Base-by-base conservation (phyloP, 2,329 filamentous ascomycete genomes). In the Uncinocarpus reesii region DNA sequence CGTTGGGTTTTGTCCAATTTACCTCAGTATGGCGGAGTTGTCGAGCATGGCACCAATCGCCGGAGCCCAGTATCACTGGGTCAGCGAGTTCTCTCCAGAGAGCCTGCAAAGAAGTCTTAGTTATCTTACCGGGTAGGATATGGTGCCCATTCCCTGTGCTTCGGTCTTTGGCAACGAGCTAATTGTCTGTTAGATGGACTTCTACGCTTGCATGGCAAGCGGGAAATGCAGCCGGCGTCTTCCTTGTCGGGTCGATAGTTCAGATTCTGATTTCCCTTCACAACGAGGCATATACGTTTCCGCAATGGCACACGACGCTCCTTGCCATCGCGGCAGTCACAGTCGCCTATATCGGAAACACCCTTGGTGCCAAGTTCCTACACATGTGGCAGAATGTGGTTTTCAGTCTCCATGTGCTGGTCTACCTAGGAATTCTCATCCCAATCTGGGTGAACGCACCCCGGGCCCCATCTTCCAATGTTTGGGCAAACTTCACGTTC, bases 371-470 rank as follows among this genome's bases (percentile, higher is more conserved):
- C 7, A 60, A 55, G 35, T 53, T 61, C 6, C 63, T 79, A 15
- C 70, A 76, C 23, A 65, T 71, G 38, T 65, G 79, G 35, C 75
- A 79, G 56, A 69, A 67, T 1, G 45, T 71, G 4, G 66, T 75
- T 40, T 60, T 79, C 15, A 63, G 71, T 32, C 53, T 77, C 5
- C 75, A 78, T 35, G 56, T 71, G 3, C 53, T 64, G 10, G 69
- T 69, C 6, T 73, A 72, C 46, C 59, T 73, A 31, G 65, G 61
- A 1, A 62, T 70, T 2, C 53, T 74, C 13, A 62, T 65, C 15
- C 55, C 59, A 1, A 52, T 69, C 36, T 64, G 63, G 57, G 58
- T 51, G n/a, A 57, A 64, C 53, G 58, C 57, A 1, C 57, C 53
- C 2, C 51, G 56, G n/a, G 55, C 52, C 10, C 43, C 58, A 2